A percentile compares a stretch with the other conserved stretches of the same genome.
Conservation (phyloP, 2,329 filamentous ascomycete genomes). For the Aplosporella prunicola region DNA sequence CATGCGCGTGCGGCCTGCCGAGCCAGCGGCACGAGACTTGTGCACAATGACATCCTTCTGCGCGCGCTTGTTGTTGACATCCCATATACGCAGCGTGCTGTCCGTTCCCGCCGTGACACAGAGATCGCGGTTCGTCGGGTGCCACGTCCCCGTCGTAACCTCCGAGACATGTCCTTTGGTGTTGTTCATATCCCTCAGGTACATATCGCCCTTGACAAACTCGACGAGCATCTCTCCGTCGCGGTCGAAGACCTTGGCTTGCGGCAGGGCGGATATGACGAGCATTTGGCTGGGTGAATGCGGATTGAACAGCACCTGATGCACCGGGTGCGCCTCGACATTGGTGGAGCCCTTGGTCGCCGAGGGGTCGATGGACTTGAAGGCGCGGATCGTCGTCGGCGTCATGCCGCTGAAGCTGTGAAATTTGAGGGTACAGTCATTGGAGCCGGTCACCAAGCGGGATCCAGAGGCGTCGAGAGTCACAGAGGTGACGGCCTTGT, state of each 20-base stretch:
- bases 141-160: slow-evolving; percentile 82
- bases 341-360: slow-evolving; percentile 60
- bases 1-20: slow-evolving; percentile 85
- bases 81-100: slow-evolving; percentile 94
- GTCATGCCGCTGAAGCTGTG: slow-evolving; percentile 97
- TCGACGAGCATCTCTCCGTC: slow-evolving; percentile 81
- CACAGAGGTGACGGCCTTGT: slow-evolving; percentile 73
- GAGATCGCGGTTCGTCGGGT: slow-evolving; percentile 72
- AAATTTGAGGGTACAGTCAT: slow-evolving; percentile 82
- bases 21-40: slow-evolving; percentile 82
- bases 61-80: slow-evolving; percentile 78
- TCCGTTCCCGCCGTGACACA: slow-evolving; percentile 90
- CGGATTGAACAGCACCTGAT: slow-evolving; percentile 80
- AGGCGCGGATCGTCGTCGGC: slow-evolving; percentile 84
- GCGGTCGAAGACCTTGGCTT: slow-evolving; percentile 79
- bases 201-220: slow-evolving; percentile 98
- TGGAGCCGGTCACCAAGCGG: slow-evolving; percentile 79
- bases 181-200: slow-evolving; percentile 91
- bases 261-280: slow-evolving; percentile 78
- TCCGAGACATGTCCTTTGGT: slow-evolving; percentile 96
- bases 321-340: slow-evolving; percentile 77
- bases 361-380: slow-evolving; percentile 84
- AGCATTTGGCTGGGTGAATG: slow-evolving; percentile 71
- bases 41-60: slow-evolving; percentile 94
- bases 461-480: slow-evolving; percentile 78